Evolutionary conservation across 2,329 filamentous ascomycete species (phyloP), one percentile per base, ranked within the genome.

Genomic region (Exophiala mesophila): DNA sequence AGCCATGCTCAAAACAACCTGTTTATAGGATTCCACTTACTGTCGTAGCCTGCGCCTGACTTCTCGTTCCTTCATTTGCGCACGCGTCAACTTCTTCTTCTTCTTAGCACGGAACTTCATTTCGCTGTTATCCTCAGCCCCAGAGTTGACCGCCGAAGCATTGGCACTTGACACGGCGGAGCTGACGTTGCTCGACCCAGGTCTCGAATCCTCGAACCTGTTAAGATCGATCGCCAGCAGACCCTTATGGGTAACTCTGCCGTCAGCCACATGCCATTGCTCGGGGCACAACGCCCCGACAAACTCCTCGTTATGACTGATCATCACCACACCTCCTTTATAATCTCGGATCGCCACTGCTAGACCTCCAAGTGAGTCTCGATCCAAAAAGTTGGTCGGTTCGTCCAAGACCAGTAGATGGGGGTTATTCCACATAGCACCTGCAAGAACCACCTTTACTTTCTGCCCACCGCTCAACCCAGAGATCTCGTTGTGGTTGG

Each of bases 221-320:
- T 90, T 86, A 30, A 85, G 71, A 40, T 77, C 73, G 52, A 94
- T 74, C 44, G 86, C 82, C 2, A 82, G 70, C 62, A 82, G 80
- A 56, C 87, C 88, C 63, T 88, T 88, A 68, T 89, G 83, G 2
- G 87, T 85, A 48, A 98, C 83, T 36, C 84, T 82, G 2, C 92
- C 92, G 57, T 90, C 87, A 41, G 80, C 82, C 53, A 98, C 87
- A 66, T 94, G 85, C 86, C 92, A 94, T 68, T 97, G 89, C 72
- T 98, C 94, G 3, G 85, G 86, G 68, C 92, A 92, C 8, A 98
- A 80, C 3, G 90, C 90, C 46, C 90, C 89, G 38, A 98, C 89
- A 59, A 98, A 98, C 66, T 98, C 92, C 63, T 97, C 89, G 77
- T 98, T 97, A 71, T 98, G 92, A 49, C 89, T 96, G 67, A 98